Conservation (phyloP, 2,329 filamentous ascomycete species). For the Colletotrichum karsti region DNA sequence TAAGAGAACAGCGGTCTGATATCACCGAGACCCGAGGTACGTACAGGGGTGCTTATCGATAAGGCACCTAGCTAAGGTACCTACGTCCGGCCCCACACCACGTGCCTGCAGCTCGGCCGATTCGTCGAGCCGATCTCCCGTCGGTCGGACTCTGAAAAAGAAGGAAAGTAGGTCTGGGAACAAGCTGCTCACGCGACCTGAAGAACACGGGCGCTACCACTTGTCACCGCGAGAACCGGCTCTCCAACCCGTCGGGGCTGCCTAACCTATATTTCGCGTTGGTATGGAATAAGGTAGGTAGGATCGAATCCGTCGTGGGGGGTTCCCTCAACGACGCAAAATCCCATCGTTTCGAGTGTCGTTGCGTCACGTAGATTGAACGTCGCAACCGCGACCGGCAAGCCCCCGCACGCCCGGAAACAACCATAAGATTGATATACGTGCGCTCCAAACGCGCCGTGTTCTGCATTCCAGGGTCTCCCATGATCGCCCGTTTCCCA, state of each 20-base stretch:
- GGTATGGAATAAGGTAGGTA: too few relatives aligned
- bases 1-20: too few relatives aligned
- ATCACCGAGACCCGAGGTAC: too few relatives aligned
- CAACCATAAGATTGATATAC: not conserved
- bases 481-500: not conserved
- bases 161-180: not conserved
- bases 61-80: not conserved
- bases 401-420: not conserved
- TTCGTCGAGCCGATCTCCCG: slow-evolving; percentile 2
- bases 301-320: too few relatives aligned
- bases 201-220: not conserved
- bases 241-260: not conserved
- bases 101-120: not conserved
- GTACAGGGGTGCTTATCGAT: too few relatives aligned
- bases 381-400: not conserved
- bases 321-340: too few relatives aligned
- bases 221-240: not conserved
- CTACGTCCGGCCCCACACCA: not conserved
- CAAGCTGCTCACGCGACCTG: slow-evolving; percentile 21
- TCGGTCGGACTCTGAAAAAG: not conserved
- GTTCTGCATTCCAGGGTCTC: not conserved
- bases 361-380: not conserved
- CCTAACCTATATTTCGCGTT: too few relatives aligned
- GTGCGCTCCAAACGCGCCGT: not conserved
- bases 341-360: too few relatives aligned